Evolutionary conservation across 2,329 filamentous ascomycete genomes (phyloP).

Genomic region (Phaeosphaeriaceae sp.): DNA sequence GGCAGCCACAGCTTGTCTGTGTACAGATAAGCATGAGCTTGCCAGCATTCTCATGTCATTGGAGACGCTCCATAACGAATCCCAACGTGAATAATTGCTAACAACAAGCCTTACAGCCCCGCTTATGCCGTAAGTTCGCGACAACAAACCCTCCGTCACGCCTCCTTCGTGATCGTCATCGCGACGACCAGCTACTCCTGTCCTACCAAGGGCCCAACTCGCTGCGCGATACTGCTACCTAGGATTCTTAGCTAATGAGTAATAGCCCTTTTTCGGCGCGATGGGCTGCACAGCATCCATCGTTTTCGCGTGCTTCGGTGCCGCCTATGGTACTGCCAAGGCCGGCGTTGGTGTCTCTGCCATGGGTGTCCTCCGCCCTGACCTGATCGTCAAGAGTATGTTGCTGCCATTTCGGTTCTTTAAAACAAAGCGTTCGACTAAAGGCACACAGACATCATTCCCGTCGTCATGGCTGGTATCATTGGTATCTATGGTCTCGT

Average conservation of each 20-base stretch:
- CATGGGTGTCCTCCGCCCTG: conserved; percentile 97
- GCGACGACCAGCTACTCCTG: conserved; percentile 16
- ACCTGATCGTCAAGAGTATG: conserved; percentile 99
- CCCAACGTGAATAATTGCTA: conserved; percentile 32
- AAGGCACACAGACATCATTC: conserved; percentile 80
- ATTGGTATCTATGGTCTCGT: conserved; percentile 86
- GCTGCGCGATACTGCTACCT: no score
- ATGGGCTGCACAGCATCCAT: conserved; percentile 96
- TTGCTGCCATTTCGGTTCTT: conserved; percentile 21
- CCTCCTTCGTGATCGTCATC: conserved; percentile 30
- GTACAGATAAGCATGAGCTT: conserved; percentile 43
- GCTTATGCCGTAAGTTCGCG: conserved; percentile 92
- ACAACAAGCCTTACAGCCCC: conserved; percentile 67
- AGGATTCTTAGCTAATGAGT: conserved; percentile 26
- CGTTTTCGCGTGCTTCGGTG: conserved; percentile 95
- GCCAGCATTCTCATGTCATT: conserved; percentile 20
- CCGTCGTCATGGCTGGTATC: conserved; percentile 99
- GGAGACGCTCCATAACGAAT: conserved; percentile 4
- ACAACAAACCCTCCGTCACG: conserved; percentile 22
- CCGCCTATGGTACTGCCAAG: conserved; percentile 98
- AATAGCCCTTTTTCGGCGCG: conserved; percentile 89
- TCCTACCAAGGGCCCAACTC: conserved; percentile 6
- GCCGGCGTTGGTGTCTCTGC: conserved; percentile 97
- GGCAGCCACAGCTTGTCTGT: conserved; percentile 48
- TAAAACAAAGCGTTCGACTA: conserved; percentile 8